Conservation (phyloP, 805 yeast species). For the Zygotorulaspora danielsina region DNA sequence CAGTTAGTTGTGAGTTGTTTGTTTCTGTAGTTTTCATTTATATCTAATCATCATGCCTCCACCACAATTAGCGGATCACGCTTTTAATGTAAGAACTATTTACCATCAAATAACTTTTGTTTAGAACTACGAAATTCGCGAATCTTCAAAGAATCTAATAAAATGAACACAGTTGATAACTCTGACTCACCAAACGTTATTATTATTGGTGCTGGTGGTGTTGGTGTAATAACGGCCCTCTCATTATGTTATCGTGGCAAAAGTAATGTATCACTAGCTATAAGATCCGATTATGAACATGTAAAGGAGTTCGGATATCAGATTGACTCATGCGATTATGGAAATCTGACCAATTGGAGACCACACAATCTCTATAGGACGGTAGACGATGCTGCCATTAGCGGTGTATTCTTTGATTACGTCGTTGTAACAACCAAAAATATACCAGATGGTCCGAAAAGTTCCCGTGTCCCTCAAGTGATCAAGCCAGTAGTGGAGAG, state of each 20-base stretch:
- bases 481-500: constrained; percentile 47
- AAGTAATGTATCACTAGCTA: constrained; percentile 55
- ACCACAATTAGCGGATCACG: no score
- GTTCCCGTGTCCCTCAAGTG: constrained; percentile 47
- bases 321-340: constrained; percentile 61
- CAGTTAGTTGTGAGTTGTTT: no score
- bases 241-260: constrained; percentile 48
- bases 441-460: constrained; percentile 53
- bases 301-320: constrained; percentile 52
- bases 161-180: background rate
- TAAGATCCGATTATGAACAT: constrained; percentile 59
- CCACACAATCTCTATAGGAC: constrained; percentile 51
- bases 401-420: constrained; percentile 48
- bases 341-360: constrained; percentile 48
- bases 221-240: constrained; percentile 73
- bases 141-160: no score
- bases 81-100: no score
- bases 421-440: constrained; percentile 63
- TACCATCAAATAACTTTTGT: no score
- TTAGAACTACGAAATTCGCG: no score
- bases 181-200: constrained; percentile 40
- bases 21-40: no score
- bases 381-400: constrained; percentile 44
- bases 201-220: constrained; percentile 81
- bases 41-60: no score